Evolutionary conservation across 2,329 filamentous ascomycete genomes (phyloP), one percentile per base, ranked within the genome.

Genomic region (Fusarium keratoplasticum): DNA sequence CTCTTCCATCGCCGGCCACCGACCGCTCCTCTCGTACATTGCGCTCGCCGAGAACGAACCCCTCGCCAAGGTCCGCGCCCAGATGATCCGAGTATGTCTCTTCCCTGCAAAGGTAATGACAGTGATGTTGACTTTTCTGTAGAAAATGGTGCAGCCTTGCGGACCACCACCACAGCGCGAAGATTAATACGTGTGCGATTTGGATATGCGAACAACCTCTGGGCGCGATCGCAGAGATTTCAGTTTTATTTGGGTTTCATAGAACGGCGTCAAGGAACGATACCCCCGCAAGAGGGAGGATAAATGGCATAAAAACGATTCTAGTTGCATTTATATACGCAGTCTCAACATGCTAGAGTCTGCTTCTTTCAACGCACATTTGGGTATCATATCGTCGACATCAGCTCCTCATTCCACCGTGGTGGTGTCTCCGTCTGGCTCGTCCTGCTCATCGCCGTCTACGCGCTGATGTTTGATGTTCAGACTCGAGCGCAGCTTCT

Each of bases 11-110:
- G 89, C 96, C 74, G 96, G 96, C 22, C 96, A 99, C 82, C 94
- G 95, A 18, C 93, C 95, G 9, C 88, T 98, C 70, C 88, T 98
- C 18, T 91, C 94, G 42, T 98, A 98, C 83, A 95, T 98, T 87
- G 89, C 94, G 20, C 91, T 98, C 59, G 96, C 95, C 0, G 91
- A 97, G 86, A 96, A 96, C 57, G 94, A 97, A 82, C 89, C 94
- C 7, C 88, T 92, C 67, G 92, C 95, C 83, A 94, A 95, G 83
- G 91, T 96, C 62, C 89, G 95, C 72, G 91, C 93, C 16, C 88
- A 91, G 83, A 89, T 98, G 86, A 92, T 98, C 77, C 93, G 97
- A 80, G 89, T 91, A 80, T 57, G 85, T 5, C 38, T 11, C 35
- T 20, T 18, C 44, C 33, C 31, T 31, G 4, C 5, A 9, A 14